A percentile compares a stretch with the other conserved stretches of the same genome.
These are phyloP conservation scores for Gaeumannomyces tritici DNA, from an alignment of 2,329 filamentous ascomycete species.

Conservation along the genomic window DNA sequence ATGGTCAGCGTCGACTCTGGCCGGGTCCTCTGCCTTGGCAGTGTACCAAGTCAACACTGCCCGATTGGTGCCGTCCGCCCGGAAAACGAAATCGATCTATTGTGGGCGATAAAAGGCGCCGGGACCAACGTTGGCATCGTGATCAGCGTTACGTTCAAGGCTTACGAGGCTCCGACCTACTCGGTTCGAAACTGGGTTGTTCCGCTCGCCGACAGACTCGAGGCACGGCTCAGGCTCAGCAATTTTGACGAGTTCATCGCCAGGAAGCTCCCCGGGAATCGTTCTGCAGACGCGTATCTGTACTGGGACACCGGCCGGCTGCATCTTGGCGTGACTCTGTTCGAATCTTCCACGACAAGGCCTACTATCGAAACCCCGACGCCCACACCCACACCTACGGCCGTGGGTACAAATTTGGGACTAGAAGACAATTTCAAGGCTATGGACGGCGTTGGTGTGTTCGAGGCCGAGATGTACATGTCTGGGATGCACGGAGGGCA, in stretches of 20 bases:
- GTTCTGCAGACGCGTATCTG: conserved; percentile 46
- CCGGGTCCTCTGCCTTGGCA: conserved; percentile 38
- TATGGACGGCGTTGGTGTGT: conserved; percentile 40
- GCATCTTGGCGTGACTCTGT: conserved; percentile 41
- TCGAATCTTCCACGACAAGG: conserved; percentile 25
- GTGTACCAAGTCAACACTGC: conserved; percentile 34
- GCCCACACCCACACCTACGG: conserved; percentile 4
- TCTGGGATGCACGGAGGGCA: conserved; percentile 50
- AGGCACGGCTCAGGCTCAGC: conserved; percentile 24
- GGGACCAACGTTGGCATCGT: conserved; percentile 52
- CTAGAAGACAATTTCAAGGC: conserved; percentile 18
- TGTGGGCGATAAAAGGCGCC: conserved; percentile 50
- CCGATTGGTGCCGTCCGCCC: conserved; percentile 30
- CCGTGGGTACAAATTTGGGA: conserved; percentile 19
- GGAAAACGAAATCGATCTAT: conserved; percentile 37
- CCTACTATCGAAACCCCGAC: conserved; percentile 7
- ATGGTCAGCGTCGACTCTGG: conserved; percentile 37
- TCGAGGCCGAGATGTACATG: conserved; percentile 53
- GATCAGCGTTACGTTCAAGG: conserved; percentile 39
- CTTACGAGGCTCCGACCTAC: conserved; percentile 31
- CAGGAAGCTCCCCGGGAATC: conserved; percentile 26
- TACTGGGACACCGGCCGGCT: conserved; percentile 35
- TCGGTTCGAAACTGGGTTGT: conserved; percentile 28
- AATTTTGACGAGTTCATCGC: conserved; percentile 29
- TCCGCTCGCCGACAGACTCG: conserved; percentile 17